A percentile compares a stretch with the other conserved stretches of the same genome.
phyloP scores from a whole-genome alignment of 129 eudicot genomes.

The Flaveria robusta region DNA sequence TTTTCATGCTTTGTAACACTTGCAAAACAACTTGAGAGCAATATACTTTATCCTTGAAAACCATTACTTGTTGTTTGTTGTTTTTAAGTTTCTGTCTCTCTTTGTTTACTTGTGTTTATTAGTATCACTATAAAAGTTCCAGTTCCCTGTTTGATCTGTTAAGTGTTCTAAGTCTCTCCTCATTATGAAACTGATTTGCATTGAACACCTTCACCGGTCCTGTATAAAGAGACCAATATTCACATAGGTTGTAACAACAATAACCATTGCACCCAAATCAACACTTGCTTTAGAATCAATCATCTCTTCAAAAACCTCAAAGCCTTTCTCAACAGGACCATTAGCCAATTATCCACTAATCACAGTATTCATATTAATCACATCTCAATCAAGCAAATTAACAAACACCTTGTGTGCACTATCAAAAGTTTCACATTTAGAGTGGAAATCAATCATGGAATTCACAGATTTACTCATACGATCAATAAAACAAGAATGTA shows the following conservation, averaged over 20 bases:
- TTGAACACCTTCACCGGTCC: too few relatives aligned
- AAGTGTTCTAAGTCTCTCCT: too few relatives aligned
- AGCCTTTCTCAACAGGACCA: constrained; percentile 39
- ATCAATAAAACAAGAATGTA: too few relatives aligned
- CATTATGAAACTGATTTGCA: too few relatives aligned
- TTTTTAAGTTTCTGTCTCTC: too few relatives aligned
- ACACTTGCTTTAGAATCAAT: constrained; percentile 28
- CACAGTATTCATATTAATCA: constrained; percentile 58
- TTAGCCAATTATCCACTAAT: constrained; percentile 60
- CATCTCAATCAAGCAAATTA: constrained; percentile 57
- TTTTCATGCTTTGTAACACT: too few relatives aligned
- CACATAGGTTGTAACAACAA: constrained; percentile 51
- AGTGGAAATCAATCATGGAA: constrained; percentile 51
- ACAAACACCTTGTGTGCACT: constrained; percentile 59
- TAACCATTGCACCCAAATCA: constrained; percentile 53
- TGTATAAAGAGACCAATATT: constrained; percentile 29
- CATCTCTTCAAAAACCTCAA: constrained; percentile 50
- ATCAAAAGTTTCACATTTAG: constrained; percentile 36
- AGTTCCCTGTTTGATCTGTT: too few relatives aligned
- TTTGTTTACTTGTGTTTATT: too few relatives aligned
- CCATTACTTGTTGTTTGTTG: too few relatives aligned
- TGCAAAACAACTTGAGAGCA: too few relatives aligned
- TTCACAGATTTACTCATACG: constrained; percentile 22
- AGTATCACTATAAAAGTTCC: too few relatives aligned
- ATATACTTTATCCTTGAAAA: too few relatives aligned